These are phyloP conservation scores for Chlorella vulgaris DNA, from an alignment of 139 green algal genomes.

Conservation along the genomic window DNA sequence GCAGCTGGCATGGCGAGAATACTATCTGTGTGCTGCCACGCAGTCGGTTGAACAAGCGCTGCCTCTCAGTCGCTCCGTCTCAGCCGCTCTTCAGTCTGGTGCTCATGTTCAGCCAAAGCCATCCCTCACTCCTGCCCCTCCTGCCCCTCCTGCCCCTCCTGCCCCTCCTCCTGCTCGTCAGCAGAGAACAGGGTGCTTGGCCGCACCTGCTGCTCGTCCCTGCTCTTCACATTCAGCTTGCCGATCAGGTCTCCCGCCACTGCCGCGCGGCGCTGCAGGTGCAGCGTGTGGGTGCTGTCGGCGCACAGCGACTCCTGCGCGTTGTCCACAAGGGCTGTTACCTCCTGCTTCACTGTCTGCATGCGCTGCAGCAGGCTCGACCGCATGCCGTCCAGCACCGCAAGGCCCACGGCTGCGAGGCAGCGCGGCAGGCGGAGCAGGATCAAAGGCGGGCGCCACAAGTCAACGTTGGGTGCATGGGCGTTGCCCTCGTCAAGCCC, in stretches of 20 bases:
- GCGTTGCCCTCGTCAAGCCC: not conserved
- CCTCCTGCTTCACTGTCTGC: conserved; percentile 3
- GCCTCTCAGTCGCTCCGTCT: too few species aligned
- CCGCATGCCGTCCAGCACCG: conserved; percentile 2
- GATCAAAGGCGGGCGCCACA: not conserved
- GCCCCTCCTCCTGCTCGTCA: not conserved
- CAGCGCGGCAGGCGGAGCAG: not conserved
- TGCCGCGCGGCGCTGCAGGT: not conserved
- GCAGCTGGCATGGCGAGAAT: too few species aligned
- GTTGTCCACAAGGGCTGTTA: not conserved
- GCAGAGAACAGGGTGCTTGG: not conserved
- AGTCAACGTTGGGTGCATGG: not conserved
- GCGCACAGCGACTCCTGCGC: not conserved
- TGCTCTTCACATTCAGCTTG: conserved; percentile 8
- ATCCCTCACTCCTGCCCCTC: not conserved
- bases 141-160: not conserved
- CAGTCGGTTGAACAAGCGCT: too few species aligned
- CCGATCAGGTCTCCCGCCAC: not conserved
- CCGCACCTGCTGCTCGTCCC: conserved; percentile 6
- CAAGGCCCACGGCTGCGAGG: not conserved
- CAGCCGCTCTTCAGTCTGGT: too few species aligned
- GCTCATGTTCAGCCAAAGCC: too few species aligned
- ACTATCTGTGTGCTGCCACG: too few species aligned
- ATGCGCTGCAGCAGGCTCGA: conserved; percentile 5
- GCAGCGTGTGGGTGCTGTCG: not conserved